A percentile compares a stretch with the other conserved stretches of the same genome.
These are phyloP conservation scores for Phytophthora pluvialis DNA, from an alignment of 352 stramenopile genomes.

Conservation along the genomic window DNA sequence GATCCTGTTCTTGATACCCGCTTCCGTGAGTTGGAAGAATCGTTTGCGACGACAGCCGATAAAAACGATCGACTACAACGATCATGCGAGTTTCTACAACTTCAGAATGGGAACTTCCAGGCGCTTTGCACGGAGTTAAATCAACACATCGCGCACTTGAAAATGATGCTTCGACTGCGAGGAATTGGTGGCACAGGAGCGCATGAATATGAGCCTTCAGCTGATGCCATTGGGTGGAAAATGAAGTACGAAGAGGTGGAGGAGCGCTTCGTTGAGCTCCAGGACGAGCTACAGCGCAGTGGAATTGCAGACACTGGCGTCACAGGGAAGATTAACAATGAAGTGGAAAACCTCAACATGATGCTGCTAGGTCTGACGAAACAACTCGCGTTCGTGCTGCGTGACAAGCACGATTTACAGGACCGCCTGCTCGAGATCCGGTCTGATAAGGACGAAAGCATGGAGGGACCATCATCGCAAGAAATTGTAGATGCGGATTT, in stretches of 20 bases:
- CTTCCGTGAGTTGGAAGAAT: slow-evolving; percentile 69
- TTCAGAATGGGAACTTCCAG: slow-evolving; percentile 62
- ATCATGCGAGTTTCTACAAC: slow-evolving; percentile 58
- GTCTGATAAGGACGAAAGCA: slow-evolving; percentile 29
- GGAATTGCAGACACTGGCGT: slow-evolving; percentile 11
- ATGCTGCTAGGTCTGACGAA: slow-evolving; percentile 71
- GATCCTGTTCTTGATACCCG: slow-evolving; percentile 50
- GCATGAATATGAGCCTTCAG: slow-evolving; percentile 64
- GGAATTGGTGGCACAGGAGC: slow-evolving; percentile 28
- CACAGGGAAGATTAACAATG: slow-evolving; percentile 25
- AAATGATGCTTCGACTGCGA: slow-evolving; percentile 61
- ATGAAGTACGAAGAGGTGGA: slow-evolving; percentile 87
- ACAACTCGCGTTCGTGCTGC: slow-evolving; percentile 70
- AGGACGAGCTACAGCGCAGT: slow-evolving; percentile 50
- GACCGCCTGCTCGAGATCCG: slow-evolving; percentile 48
- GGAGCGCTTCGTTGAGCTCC: slow-evolving; percentile 57
- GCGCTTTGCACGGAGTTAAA: slow-evolving; percentile 66
- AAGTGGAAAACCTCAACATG: slow-evolving; percentile 70
- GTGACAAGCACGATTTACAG: slow-evolving; percentile 80
- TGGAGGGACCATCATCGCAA: slow-evolving; percentile 22
- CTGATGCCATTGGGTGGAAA: slow-evolving; percentile 82
- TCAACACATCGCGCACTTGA: slow-evolving; percentile 58
- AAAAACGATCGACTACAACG: slow-evolving; percentile 63
- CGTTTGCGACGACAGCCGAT: slow-evolving; percentile 63
- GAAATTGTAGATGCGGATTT: slow-evolving; percentile 34